Base-by-base conservation (phyloP, 805 yeast species). In the Wickerhamiella spandovensis region DNA sequence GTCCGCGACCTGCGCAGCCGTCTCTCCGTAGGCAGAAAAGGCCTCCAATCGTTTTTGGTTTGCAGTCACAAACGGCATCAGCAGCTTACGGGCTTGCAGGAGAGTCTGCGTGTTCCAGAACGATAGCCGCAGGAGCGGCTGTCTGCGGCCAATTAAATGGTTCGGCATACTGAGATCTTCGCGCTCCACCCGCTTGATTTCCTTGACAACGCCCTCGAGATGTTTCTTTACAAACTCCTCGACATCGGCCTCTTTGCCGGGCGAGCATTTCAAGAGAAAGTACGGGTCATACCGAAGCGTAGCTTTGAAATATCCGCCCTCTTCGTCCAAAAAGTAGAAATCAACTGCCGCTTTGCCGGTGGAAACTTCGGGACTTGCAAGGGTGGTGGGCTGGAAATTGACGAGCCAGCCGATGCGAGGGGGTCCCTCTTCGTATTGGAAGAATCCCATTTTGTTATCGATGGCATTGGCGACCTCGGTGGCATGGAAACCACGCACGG, bases 221-320 rank as follows among this genome's bases (percentile, higher is more conserved):
- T 71, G 64, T 59, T 81, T 79, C 55, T 82, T 77, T 48, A 88
- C 56, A 62, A 76, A 82, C 61, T 92, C 98, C 65, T 92, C 97
- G 3, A 88, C 86, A 55, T 85, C 97, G 1, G 77, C 65, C 53
- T 81, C 86, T 17, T 67, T 66, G 17, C 71, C 71, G 21, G 61
- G 57, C 56, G 75, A 70, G 55, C 86, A 78, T 2, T 78, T 72
- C 10, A 92, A 67, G 48, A 82, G 76, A 61, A 92, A 84, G 64
- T 92, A 92, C 0, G 99, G 99, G 58, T 86, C 88, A 62, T 77
- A 85, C 51, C 76, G 82, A 13, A 85, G 66, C 0, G 95, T 82
- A 3, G 88, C 81, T 63, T 90, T 92, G 71, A 94, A 92, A 43
- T 84, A 79, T 6, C 97, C 98, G 46, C 99, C 99, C 64, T 89